These are phyloP conservation scores for Colletotrichum sp. DNA, from an alignment of 2,329 filamentous ascomycete species.

Conservation along the genomic window DNA sequence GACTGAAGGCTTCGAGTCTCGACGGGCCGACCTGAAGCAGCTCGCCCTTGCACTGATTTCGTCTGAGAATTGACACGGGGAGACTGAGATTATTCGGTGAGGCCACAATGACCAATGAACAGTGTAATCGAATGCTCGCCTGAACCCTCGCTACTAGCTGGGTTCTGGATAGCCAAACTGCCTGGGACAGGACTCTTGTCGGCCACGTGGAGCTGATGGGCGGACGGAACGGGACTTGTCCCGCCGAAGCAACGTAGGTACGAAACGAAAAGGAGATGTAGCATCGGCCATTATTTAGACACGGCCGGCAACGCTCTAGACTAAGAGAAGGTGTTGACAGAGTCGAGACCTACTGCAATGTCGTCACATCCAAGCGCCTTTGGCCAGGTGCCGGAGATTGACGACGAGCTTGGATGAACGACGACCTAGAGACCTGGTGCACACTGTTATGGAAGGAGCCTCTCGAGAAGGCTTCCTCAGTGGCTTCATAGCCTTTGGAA, in stretches of 20 bases:
- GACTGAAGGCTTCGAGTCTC: background rate
- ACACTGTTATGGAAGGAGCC: background rate
- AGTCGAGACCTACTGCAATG: background rate
- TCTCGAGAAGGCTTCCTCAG: background rate
- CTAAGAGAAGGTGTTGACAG: background rate
- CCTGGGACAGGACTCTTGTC: background rate
- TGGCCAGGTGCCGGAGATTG: background rate
- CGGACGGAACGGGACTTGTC: background rate
- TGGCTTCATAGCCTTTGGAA: background rate
- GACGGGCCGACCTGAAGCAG: background rate
- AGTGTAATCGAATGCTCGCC: background rate
- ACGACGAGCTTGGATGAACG: background rate
- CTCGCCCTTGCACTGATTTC: background rate
- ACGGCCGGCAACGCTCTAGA: background rate
- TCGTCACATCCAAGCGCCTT: background rate
- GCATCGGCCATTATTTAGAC: background rate
- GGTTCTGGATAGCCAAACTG: background rate
- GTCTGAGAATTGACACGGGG: background rate
- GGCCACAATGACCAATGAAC: background rate
- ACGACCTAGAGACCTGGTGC: background rate
- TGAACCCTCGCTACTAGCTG: background rate
- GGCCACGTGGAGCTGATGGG: constrained; percentile 12
- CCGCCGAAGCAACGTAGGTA: background rate
- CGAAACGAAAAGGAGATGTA: background rate
- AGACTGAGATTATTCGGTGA: background rate